Conservation (phyloP, 1,284 basidiomycete species). For the Tylopilus sp. region DNA sequence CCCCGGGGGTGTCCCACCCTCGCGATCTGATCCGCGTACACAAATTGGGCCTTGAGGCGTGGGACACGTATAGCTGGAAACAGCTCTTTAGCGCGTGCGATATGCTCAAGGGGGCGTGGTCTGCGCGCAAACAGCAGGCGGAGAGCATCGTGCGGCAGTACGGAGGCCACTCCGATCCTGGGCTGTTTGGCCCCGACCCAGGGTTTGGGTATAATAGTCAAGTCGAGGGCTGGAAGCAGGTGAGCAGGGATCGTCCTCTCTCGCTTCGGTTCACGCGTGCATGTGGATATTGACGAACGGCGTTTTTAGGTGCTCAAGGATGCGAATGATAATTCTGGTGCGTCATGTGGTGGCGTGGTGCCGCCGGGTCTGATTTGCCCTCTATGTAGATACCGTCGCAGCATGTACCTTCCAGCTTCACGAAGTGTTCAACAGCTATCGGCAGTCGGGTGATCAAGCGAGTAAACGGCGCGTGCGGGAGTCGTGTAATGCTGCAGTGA, state of each 20-base stretch:
- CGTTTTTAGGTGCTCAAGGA: constrained; percentile 47
- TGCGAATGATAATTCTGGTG: constrained; percentile 48
- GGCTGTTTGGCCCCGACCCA: constrained; percentile 24
- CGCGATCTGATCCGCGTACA: constrained; percentile 53
- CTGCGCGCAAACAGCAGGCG: constrained; percentile 45
- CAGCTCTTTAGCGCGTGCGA: constrained; percentile 51
- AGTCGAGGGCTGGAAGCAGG: constrained; percentile 45
- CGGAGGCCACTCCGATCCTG: constrained; percentile 26
- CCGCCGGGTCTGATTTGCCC: neutral
- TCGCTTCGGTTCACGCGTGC: neutral
- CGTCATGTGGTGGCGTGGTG: constrained; percentile 11
- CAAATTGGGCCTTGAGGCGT: constrained; percentile 53
- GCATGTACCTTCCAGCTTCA: constrained; percentile 58
- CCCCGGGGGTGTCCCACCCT: constrained; percentile 44
- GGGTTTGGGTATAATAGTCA: constrained; percentile 37
- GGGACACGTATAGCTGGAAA: constrained; percentile 58
- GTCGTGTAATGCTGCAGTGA: constrained; percentile 56
- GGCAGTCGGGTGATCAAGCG: constrained; percentile 52
- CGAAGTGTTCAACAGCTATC: constrained; percentile 55
- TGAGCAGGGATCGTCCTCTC: constrained; percentile 28
- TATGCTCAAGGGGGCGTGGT: constrained; percentile 52
- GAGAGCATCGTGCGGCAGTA: constrained; percentile 40
- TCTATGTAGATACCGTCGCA: constrained; percentile 45
- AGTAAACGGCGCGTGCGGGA: constrained; percentile 59
- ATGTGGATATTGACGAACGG: neutral